Conservation (phyloP, 2,329 filamentous ascomycete species). For the Teratosphaeria viscida region DNA sequence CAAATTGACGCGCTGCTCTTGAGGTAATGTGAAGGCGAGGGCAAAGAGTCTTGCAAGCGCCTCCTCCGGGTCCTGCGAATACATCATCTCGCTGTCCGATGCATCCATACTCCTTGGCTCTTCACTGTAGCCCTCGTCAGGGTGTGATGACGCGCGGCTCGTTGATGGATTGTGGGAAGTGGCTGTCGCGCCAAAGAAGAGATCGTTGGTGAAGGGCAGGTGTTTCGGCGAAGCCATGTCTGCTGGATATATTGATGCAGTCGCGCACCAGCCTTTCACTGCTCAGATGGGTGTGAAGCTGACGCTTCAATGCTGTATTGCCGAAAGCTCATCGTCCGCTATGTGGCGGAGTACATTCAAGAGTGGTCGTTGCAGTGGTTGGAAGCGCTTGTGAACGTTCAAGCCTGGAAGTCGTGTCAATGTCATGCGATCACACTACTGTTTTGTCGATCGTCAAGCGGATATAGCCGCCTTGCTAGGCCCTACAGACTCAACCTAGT, state of each 20-base stretch:
- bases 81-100: constrained; percentile 19
- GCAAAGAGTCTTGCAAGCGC: constrained; percentile 2
- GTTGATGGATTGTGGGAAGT: background rate
- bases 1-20: constrained; percentile 4
- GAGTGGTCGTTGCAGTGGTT: background rate
- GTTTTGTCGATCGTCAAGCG: background rate
- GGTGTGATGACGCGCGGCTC: background rate
- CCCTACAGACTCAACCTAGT: background rate
- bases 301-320: background rate
- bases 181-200: background rate
- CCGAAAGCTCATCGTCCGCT: background rate
- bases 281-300: background rate
- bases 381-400: background rate
- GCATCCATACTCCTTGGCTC: constrained; percentile 44
- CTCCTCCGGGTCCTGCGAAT: constrained; percentile 2
- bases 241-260: background rate
- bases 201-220: background rate
- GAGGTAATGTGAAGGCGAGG: constrained; percentile 4
- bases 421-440: background rate
- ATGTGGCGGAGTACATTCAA: background rate
- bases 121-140: constrained; percentile 26
- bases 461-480: background rate
- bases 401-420: background rate
- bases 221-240: background rate
- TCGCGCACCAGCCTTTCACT: background rate